Conservation (phyloP, 352 stramenopile species). For the Phytophthora pisi region DNA sequence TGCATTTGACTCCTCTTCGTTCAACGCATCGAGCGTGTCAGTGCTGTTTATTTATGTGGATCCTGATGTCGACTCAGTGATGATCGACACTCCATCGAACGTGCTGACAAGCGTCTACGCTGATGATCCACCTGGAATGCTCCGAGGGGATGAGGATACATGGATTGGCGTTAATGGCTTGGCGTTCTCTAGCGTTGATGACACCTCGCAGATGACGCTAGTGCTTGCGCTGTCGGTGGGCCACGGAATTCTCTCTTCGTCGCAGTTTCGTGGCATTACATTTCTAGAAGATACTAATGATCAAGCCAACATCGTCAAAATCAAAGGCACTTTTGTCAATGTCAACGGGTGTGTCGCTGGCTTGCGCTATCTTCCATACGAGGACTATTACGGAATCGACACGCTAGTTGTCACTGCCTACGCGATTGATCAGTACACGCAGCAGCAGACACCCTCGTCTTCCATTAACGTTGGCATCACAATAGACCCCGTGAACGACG, state of each 20-base stretch:
- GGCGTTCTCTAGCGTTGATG: conserved; percentile 53
- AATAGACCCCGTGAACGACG: conserved; percentile 62
- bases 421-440: conserved; percentile 55
- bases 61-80: conserved; percentile 36
- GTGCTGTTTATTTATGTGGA: conserved; percentile 43
- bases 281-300: conserved; percentile 29
- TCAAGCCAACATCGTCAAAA: conserved; percentile 4
- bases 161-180: conserved; percentile 38
- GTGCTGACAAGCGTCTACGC: conserved; percentile 36
- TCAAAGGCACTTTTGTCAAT: conserved; percentile 50
- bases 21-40: conserved; percentile 44
- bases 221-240: conserved; percentile 33
- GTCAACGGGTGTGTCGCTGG: conserved; percentile 47
- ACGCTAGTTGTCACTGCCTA: conserved; percentile 42
- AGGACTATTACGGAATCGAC: conserved; percentile 57
- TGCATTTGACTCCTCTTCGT: conserved; percentile 40
- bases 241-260: conserved; percentile 35
- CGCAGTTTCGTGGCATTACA: conserved; percentile 22
- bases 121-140: conserved; percentile 11
- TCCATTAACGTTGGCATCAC: conserved; percentile 36
- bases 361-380: conserved; percentile 48
- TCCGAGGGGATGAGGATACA: conserved; percentile 60
- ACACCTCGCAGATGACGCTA: conserved; percentile 41
- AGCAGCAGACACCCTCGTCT: conserved; percentile 37
- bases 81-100: conserved; percentile 39